These are phyloP conservation scores for Taxillus chinensis DNA, from an alignment of 164 flowering plant genomes.

Conservation along the genomic window DNA sequence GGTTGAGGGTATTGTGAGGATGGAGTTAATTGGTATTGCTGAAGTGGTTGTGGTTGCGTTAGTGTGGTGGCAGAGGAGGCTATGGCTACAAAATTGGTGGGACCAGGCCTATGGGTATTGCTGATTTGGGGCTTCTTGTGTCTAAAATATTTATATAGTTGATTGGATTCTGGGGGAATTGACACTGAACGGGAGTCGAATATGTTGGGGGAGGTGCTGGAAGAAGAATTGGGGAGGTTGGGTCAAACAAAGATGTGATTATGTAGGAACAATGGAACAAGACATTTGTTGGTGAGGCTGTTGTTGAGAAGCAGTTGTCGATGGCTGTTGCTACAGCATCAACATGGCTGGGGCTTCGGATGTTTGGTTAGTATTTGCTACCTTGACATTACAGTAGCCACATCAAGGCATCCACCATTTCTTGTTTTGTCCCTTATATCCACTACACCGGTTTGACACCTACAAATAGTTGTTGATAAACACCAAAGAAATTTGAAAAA, in stretches of 20 bases:
- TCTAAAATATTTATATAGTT: conserved; percentile 36
- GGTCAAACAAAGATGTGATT: conserved; percentile 20
- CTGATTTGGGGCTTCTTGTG: conserved; percentile 41
- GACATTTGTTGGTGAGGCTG: conserved; percentile 32
- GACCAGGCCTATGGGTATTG: conserved; percentile 48
- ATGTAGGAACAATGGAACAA: conserved; percentile 26
- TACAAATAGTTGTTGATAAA: conserved; percentile 18
- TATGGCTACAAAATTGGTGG: conserved; percentile 42
- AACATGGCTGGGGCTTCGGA: conserved; percentile 18
- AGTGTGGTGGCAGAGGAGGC: conserved; percentile 23
- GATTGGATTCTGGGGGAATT: conserved; percentile 33
- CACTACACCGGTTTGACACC: conserved; percentile 71
- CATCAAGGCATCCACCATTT: conserved; percentile 54
- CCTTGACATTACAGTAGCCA: conserved; percentile 55
- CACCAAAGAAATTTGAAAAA: too few relatives aligned
- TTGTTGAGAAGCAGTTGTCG: conserved; percentile 35
- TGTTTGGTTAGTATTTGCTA: conserved; percentile 34
- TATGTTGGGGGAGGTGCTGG: conserved; percentile 26
- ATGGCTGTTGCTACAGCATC: conserved; percentile 54
- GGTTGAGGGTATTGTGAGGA: conserved; percentile 46
- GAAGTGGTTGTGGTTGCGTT: conserved; percentile 36
- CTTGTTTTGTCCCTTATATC: conserved; percentile 73
- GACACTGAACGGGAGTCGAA: conserved; percentile 27
- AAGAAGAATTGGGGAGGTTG: conserved; percentile 23
- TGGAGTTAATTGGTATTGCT: conserved; percentile 35